Percentiles rank a stretch among this genome's conserved stretches.
These are phyloP conservation scores for Aspergillus calidoustus DNA, from an alignment of 2,329 filamentous ascomycete species.

Conservation along the genomic window DNA sequence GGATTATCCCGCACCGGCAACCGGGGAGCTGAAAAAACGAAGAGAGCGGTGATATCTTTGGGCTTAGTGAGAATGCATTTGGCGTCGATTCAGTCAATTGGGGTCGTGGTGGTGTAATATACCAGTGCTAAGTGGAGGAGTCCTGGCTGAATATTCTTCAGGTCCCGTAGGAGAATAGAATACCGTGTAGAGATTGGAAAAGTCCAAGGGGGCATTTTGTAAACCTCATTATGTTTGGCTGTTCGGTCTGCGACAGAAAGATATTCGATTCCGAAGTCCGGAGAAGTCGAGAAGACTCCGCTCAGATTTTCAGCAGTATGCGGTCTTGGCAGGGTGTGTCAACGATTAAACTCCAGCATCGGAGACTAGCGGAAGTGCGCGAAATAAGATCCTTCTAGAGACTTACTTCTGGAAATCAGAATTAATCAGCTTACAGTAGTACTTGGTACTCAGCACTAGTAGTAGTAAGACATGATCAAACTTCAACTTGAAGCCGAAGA, in stretches of 20 bases:
- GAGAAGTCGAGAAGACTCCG: not conserved
- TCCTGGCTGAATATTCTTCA: not conserved
- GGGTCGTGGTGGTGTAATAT: not conserved
- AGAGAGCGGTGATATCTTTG: too few species aligned
- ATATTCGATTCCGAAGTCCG: not conserved
- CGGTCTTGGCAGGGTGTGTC: not conserved
- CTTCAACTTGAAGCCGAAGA: not conserved
- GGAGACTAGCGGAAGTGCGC: not conserved
- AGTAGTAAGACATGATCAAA: too few species aligned
- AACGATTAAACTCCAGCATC: not conserved
- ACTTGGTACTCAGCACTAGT: too few species aligned
- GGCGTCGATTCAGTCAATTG: not conserved
- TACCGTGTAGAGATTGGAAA: not conserved
- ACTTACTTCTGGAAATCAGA: not conserved
- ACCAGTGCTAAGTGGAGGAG: not conserved
- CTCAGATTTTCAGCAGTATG: not conserved
- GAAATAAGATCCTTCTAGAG: not conserved
- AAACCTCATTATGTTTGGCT: not conserved
- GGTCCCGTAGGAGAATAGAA: not conserved
- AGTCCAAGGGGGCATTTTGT: not conserved
- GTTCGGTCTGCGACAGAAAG: not conserved
- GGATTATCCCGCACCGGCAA: too few species aligned
- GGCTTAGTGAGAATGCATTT: too few species aligned
- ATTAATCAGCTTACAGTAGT: not conserved
- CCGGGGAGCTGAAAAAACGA: too few species aligned